These are phyloP conservation scores for Kentomonas sorsogonicus DNA, from an alignment of 208 protist species.

Conservation along the genomic window DNA sequence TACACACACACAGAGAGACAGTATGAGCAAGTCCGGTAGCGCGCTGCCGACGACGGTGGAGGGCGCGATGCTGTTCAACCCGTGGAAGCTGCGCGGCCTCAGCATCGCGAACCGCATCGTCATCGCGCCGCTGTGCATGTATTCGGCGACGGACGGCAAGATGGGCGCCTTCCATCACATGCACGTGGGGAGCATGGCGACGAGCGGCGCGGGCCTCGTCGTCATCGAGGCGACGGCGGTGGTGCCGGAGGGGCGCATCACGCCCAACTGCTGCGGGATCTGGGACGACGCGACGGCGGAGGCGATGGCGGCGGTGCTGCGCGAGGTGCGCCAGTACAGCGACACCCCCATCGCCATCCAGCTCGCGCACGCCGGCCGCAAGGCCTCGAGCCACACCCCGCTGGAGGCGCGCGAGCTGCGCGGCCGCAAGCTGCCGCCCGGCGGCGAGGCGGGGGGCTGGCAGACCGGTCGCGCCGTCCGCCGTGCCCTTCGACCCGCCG, in stretches of 20 bases:
- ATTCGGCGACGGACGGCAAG: slow-evolving; percentile 19
- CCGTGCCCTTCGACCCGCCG: neutral
- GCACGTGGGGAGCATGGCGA: slow-evolving; percentile 28
- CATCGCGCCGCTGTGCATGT: slow-evolving; percentile 33
- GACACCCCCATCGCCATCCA: slow-evolving; percentile 56
- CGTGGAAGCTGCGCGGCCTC: slow-evolving; percentile 19
- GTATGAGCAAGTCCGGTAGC: neutral
- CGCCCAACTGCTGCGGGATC: slow-evolving; percentile 24
- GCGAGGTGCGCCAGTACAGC: slow-evolving; percentile 29
- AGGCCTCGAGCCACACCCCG: slow-evolving; percentile 14
- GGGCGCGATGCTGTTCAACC: slow-evolving; percentile 4
- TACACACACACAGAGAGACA: neutral
- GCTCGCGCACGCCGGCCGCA: slow-evolving; percentile 71
- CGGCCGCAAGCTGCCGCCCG: neutral
- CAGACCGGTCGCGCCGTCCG: slow-evolving; percentile 29
- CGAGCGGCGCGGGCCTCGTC: slow-evolving; percentile 36
- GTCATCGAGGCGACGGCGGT: slow-evolving; percentile 51
- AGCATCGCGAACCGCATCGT: slow-evolving; percentile 27
- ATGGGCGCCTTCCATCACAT: slow-evolving; percentile 30
- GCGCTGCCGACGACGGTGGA: neutral
- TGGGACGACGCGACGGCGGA: slow-evolving; percentile 32
- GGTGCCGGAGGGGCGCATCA: slow-evolving; percentile 22
- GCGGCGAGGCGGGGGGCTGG: slow-evolving; percentile 7
- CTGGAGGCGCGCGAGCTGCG: neutral
- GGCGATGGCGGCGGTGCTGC: slow-evolving; percentile 30